Conservation (phyloP, 2,329 filamentous ascomycete genomes). For the Setomelanomma holmii region DNA sequence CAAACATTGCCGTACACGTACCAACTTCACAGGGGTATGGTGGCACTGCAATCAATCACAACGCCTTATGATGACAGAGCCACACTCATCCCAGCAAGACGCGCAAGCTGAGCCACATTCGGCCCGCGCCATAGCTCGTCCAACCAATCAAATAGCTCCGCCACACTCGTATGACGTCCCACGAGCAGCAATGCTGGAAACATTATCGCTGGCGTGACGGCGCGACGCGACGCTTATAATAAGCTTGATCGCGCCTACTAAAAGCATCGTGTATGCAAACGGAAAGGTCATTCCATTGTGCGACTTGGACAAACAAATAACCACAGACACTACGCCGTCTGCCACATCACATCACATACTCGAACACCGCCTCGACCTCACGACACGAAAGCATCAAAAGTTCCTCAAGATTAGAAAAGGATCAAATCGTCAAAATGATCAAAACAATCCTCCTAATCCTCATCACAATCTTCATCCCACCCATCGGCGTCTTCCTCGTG, state of each 20-base stretch:
- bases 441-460: conserved; percentile 52
- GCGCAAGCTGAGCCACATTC: conserved; percentile 1
- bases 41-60: too few relatives aligned
- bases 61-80: background rate
- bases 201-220: background rate
- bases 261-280: background rate
- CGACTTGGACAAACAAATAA: background rate
- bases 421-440: conserved; percentile 18
- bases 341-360: background rate
- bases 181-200: background rate
- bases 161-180: background rate
- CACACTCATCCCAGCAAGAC: background rate
- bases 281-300: background rate
- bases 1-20: too few relatives aligned
- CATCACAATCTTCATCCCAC: conserved; percentile 57
- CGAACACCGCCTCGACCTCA: background rate
- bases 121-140: conserved; percentile 1
- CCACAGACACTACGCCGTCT: background rate
- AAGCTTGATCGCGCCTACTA: background rate
- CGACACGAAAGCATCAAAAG: background rate
- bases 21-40: too few relatives aligned
- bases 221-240: background rate
- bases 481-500: conserved; percentile 56
- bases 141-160: background rate
- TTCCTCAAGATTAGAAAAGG: background rate